Evolutionary conservation across 2,329 filamentous ascomycete species (phyloP).

Genomic region (Aspergillus sp.): DNA sequence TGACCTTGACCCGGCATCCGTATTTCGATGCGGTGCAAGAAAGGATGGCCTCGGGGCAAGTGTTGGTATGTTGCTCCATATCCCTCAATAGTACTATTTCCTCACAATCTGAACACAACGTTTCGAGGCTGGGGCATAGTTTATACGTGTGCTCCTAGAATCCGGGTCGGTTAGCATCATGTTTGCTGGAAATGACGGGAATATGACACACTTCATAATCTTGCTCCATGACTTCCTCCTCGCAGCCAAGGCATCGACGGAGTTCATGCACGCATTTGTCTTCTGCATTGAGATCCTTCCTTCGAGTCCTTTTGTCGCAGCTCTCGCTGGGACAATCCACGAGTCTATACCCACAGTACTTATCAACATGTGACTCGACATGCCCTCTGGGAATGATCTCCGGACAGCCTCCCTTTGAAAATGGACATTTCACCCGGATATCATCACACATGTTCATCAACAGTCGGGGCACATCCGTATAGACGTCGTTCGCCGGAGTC

Average conservation of each 20-base stretch:
- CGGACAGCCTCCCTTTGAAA: constrained; percentile 46
- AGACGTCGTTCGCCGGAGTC: constrained; percentile 32
- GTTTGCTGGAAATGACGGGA: neutral
- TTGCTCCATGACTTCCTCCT: constrained; percentile 45
- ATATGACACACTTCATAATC: constrained; percentile 41
- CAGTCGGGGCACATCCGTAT: constrained; percentile 45
- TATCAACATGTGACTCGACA: constrained; percentile 51
- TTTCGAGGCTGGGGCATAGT: constrained; percentile 29
- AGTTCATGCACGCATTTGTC: constrained; percentile 46
- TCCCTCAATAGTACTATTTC: constrained; percentile 24
- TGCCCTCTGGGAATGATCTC: constrained; percentile 48
- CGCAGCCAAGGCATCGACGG: constrained; percentile 47
- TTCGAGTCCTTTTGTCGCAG: constrained; percentile 46
- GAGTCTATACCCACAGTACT: constrained; percentile 50
- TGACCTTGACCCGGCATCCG: constrained; percentile 35
- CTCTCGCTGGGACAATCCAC: constrained; percentile 44
- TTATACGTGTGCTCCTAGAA: constrained; percentile 29
- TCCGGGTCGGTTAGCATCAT: constrained; percentile 2
- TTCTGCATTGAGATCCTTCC: constrained; percentile 47
- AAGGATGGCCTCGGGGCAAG: constrained; percentile 29
- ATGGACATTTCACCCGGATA: constrained; percentile 52
- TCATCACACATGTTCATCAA: constrained; percentile 56
- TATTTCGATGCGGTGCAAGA: constrained; percentile 34
- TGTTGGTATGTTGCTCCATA: constrained; percentile 29
- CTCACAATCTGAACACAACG: constrained; percentile 31